Evolutionary conservation across 495 filamentous ascomycete genomes (phyloP).

Genomic region (Patellaria atrata): DNA sequence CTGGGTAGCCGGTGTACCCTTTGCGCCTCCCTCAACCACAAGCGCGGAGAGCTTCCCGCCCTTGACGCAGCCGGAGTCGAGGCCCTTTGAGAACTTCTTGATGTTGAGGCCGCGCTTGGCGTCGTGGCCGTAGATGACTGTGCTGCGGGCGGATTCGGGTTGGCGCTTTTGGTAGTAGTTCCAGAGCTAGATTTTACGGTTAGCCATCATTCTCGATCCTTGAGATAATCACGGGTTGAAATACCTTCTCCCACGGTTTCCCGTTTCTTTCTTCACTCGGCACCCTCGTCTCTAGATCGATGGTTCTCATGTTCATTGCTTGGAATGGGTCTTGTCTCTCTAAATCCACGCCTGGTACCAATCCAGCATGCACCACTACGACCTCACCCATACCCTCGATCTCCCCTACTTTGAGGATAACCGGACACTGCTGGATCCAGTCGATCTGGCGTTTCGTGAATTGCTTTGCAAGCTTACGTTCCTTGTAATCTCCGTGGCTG

Average conservation of each 20-base stretch:
- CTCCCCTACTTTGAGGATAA: slow-evolving; percentile 55
- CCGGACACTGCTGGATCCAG: slow-evolving; percentile 58
- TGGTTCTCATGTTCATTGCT: slow-evolving; percentile 84
- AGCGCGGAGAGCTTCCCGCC: slow-evolving; percentile 64
- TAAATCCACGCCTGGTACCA: slow-evolving; percentile 58
- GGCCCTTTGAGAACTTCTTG: slow-evolving; percentile 58
- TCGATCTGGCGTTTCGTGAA: slow-evolving; percentile 45
- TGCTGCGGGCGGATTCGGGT: slow-evolving; percentile 26
- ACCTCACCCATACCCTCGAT: slow-evolving; percentile 45
- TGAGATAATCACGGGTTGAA: slow-evolving; percentile 12
- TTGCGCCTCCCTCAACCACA: slow-evolving; percentile 40
- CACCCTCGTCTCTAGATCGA: slow-evolving; percentile 46
- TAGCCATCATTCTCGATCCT: too few species aligned
- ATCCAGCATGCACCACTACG: slow-evolving; percentile 69
- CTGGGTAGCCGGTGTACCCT: slow-evolving; percentile 3
- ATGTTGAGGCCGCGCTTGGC: slow-evolving; percentile 53
- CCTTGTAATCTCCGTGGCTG: slow-evolving; percentile 28
- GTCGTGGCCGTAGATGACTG: slow-evolving; percentile 81
- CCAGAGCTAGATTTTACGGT: slow-evolving; percentile 40
- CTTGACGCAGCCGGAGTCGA: slow-evolving; percentile 70
- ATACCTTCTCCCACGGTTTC: slow-evolving; percentile 52
- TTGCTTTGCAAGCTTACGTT: slow-evolving; percentile 35
- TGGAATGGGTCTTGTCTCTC: slow-evolving; percentile 62
- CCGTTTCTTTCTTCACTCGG: slow-evolving; percentile 44
- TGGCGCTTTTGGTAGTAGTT: slow-evolving; percentile 39